Percentiles rank a stretch among this genome's conserved stretches.
Conservation (phyloP, 2,329 filamentous ascomycete genomes). For the Pezicula neosporulosa region DNA sequence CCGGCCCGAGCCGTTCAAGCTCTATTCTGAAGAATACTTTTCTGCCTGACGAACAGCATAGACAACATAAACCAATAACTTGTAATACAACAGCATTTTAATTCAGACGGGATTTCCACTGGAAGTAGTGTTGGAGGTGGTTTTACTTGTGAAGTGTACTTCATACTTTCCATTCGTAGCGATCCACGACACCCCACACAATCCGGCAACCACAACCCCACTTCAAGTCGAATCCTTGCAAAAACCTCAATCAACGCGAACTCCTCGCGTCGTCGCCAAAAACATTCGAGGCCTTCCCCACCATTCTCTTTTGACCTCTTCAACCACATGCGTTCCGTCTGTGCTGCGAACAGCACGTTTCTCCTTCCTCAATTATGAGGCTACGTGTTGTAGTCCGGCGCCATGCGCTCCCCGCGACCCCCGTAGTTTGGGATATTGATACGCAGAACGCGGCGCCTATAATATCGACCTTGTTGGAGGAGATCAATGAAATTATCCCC, state of each 20-base stretch:
- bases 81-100: too few species aligned
- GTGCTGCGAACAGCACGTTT: constrained; percentile 3
- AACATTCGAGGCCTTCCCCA: background rate
- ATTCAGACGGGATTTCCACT: too few species aligned
- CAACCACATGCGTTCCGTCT: background rate
- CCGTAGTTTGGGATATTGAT: constrained; percentile 67
- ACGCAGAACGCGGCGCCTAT: constrained; percentile 52
- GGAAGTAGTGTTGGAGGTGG: too few species aligned
- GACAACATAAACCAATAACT: too few species aligned
- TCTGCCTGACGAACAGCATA: too few species aligned
- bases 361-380: constrained; percentile 49
- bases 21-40: too few species aligned
- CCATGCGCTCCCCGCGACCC: constrained; percentile 68
- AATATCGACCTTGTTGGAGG: constrained; percentile 70
- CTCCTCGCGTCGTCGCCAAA: background rate
- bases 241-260: background rate
- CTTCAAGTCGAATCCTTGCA: background rate
- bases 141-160: too few species aligned
- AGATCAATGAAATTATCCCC: constrained; percentile 76
- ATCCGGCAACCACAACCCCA: too few species aligned
- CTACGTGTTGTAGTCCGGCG: constrained; percentile 71
- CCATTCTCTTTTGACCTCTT: background rate
- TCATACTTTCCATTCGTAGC: too few species aligned
- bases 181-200: too few species aligned
- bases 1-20: too few species aligned